Evolutionary conservation across 768 basidiomycete species (phyloP).

Genomic region (Boletus subcaerulescens): DNA sequence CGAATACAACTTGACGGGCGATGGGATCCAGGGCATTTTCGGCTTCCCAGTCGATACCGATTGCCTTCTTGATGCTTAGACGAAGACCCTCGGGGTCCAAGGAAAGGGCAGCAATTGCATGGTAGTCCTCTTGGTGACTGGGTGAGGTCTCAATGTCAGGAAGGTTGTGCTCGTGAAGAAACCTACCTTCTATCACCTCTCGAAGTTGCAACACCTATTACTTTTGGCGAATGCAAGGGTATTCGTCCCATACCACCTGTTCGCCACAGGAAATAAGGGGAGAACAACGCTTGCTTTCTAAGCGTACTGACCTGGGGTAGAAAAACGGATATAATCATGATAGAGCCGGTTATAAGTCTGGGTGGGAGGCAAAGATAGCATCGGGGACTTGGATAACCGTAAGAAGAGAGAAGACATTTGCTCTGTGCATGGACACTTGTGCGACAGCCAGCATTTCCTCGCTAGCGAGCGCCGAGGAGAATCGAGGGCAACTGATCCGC

Average conservation of each 20-base stretch:
- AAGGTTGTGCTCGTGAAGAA: neutral
- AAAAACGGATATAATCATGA: constrained; percentile 67
- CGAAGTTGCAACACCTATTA: constrained; percentile 73
- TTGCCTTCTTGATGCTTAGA: constrained; percentile 55
- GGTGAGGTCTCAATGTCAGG: constrained; percentile 7
- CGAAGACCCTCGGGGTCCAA: constrained; percentile 74
- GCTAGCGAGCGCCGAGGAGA: constrained; percentile 6
- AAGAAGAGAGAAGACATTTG: constrained; percentile 30
- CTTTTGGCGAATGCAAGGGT: constrained; percentile 70
- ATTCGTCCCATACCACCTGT: constrained; percentile 64
- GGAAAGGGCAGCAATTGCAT: constrained; percentile 71
- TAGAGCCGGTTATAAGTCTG: constrained; percentile 36
- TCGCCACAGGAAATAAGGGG: constrained; percentile 5
- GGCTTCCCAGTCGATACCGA: constrained; percentile 74
- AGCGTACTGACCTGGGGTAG: constrained; percentile 41
- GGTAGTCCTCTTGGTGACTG: constrained; percentile 90
- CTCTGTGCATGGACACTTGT: constrained; percentile 21
- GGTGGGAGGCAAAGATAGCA: constrained; percentile 9
- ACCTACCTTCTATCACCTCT: constrained; percentile 71
- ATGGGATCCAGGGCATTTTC: constrained; percentile 48
- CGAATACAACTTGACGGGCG: constrained; percentile 75
- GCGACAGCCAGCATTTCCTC: constrained; percentile 31
- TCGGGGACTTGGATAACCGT: constrained; percentile 19
- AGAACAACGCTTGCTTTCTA: neutral
- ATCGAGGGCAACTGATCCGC: constrained; percentile 1